phyloP scores from a whole-genome alignment of 164 flowering plant genomes.

The Nelumbo lutea region DNA sequence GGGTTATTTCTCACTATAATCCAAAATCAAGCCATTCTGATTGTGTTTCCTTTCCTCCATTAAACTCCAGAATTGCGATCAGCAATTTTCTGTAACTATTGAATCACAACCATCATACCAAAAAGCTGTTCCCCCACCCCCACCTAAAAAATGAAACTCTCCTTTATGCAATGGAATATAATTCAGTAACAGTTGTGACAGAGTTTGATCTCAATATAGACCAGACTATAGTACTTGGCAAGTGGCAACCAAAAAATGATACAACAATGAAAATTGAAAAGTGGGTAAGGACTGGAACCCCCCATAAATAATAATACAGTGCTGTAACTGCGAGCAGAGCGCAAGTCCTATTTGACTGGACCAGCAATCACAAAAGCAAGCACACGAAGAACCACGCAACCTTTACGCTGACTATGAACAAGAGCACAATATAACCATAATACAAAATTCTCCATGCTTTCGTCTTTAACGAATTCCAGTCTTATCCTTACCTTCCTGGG shows the following conservation, averaged over 20 bases:
- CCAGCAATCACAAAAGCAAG: slow-evolving; percentile 4
- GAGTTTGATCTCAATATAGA: too few species aligned
- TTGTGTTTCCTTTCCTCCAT: too few species aligned
- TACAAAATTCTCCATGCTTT: slow-evolving; percentile 11
- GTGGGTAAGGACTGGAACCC: neutral
- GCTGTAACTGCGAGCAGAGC: slow-evolving; percentile 9
- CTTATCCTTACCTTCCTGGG: slow-evolving; percentile 11
- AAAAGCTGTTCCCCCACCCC: too few species aligned
- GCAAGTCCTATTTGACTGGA: slow-evolving; percentile 3
- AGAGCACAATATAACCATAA: slow-evolving; percentile 9
- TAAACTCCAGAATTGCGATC: too few species aligned
- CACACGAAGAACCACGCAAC: slow-evolving; percentile 4
- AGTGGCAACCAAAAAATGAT: slow-evolving; percentile 1
- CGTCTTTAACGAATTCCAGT: slow-evolving; percentile 2
- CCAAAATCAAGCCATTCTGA: too few species aligned
- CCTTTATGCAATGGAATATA: too few species aligned
- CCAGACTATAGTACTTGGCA: neutral
- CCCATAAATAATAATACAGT: slow-evolving; percentile 12
- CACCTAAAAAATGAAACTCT: too few species aligned
- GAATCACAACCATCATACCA: too few species aligned
- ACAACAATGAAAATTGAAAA: neutral
- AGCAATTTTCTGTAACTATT: too few species aligned
- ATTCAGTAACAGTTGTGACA: too few species aligned
- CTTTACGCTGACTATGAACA: slow-evolving; percentile 12
- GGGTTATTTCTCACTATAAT: too few species aligned